Evolutionary conservation across 2,329 filamentous ascomycete genomes (phyloP).

Genomic region (Aciculosporium take): DNA sequence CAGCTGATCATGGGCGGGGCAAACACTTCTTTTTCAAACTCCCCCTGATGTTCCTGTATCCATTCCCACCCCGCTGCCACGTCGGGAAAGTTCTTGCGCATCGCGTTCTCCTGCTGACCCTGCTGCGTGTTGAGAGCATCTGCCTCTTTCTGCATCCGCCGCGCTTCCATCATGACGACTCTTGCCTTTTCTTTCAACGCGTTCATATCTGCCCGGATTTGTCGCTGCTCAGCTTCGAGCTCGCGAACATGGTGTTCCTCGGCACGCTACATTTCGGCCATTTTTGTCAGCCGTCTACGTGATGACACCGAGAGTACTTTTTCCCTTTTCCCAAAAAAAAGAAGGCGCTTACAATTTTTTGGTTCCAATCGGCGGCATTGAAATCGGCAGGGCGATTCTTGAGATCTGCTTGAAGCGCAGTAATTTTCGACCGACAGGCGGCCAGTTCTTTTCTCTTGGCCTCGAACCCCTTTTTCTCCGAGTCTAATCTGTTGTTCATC

Average conservation of each 20-base stretch:
- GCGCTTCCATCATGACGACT: constrained; percentile 24
- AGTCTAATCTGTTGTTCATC: constrained; percentile 29
- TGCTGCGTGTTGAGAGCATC: constrained; percentile 54
- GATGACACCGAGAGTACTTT: background rate
- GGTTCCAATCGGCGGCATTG: constrained; percentile 56
- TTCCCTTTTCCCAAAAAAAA: background rate
- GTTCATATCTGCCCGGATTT: constrained; percentile 23
- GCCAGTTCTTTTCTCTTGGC: constrained; percentile 37
- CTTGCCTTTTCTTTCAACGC: constrained; percentile 29
- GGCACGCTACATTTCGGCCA: constrained; percentile 33
- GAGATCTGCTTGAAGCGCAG: constrained; percentile 45
- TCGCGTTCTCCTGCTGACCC: constrained; percentile 56
- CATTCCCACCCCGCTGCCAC: constrained; percentile 63
- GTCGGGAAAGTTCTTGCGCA: constrained; percentile 48
- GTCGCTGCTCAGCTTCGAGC: constrained; percentile 28
- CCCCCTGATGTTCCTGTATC: constrained; percentile 55
- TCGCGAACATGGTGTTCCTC: constrained; percentile 43
- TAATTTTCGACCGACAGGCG: constrained; percentile 42
- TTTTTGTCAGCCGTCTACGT: constrained; percentile 12
- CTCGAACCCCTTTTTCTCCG: constrained; percentile 34
- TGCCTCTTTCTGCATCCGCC: constrained; percentile 33
- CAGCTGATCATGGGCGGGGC: constrained; percentile 72
- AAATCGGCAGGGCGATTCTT: constrained; percentile 52
- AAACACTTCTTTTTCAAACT: constrained; percentile 64
- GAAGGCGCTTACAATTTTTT: constrained; percentile 46